Evolutionary conservation across 768 basidiomycete species (phyloP), one percentile per base, ranked within the genome.

Genomic region (Trametes maxima): DNA sequence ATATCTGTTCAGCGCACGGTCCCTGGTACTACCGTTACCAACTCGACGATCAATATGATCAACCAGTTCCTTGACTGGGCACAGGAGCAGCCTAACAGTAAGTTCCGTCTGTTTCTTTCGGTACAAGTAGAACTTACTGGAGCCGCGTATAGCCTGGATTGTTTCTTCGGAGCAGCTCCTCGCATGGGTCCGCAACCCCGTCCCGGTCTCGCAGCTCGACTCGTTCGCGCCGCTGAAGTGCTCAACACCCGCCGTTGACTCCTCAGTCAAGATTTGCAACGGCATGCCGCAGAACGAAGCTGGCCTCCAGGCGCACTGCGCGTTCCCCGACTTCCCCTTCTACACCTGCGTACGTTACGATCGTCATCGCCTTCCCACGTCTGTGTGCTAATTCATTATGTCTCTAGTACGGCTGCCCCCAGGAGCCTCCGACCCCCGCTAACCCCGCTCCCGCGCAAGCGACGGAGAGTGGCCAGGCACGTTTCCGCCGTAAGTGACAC

Each of bases 51-150:
- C 67, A 68, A 78, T 28, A 91, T 91, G 89, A 84, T 93, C 71
- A 92, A 92, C 67, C 68, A 79, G 19, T 92, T 90, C 77, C 76
- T 92, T 37, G 90, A 92, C 72, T 93, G 90, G 90, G 89, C 85
- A 0, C 91, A 93, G 68, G 64, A 79, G 64, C 85, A 88, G 69
- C 79, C 79, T 49, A 80, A 91, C 70, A 85, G 86, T 83, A 59
- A 54, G 77, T 33, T 33, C 8, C 3, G 3, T 71, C 25, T 50
- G 12, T 22, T 6, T 40, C 5, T n/a, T 5, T 46, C 12, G 13
- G 12, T 22, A 7, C 19, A 16, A 2, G 1, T 13, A 14, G 14
- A 10, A 14, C 44, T 48, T n/a, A 35, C 24, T 21, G 13, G 16
- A 12, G 2, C 7, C 22, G 28, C 14, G 3, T 17, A 0, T 39